Base-by-base conservation (phyloP, 2,329 filamentous ascomycete species). In the Endocalyx cinctus region DNA sequence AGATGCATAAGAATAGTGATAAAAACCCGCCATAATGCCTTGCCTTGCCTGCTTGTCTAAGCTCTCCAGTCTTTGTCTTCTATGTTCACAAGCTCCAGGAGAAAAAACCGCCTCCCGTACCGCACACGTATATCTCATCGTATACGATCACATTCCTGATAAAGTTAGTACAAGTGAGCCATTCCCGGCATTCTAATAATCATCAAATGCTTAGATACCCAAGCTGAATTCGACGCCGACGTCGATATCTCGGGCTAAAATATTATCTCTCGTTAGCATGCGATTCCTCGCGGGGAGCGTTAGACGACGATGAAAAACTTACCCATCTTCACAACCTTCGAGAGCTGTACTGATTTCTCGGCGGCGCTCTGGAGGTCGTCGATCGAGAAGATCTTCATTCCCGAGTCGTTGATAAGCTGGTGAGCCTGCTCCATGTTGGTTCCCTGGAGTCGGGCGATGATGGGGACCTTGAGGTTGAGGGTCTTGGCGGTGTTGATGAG, bases 351-450 rank as follows among this genome's bases (percentile, higher is more conserved):
- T 18, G 89, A 85, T 77, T 94, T 97, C 79, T 97, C 92, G 46
- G 92, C 92, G 26, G 92, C 92, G 60, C 70, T 92, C 71, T 98
- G 92, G 55, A 98, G 79, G 69, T 98, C 92, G 60, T 97, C 90
- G 44, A 98, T 97, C 57, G 87, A 94, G 78, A 98, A 98, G 69
- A 98, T 98, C 83, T 98, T 98, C 58, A 98, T 79, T 54, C 92
- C 89, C 34, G 89, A 94, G 63, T 98, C 88, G 74, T 92, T 94
- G 72, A 98, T 88, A 72, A 74, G 69, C 74, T 92, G 80, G 67
- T 92, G 88, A 43, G 92, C 92, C 64, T 82, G 75, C 69, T 96
- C 89, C 77, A 94, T 88, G 75, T 98, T 98, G 64, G 92, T 98
- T 55, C 92, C 92, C 72, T 98, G 92, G 60, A 98, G 78, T 70